A percentile compares a stretch with the other conserved stretches of the same genome.
Conservation (phyloP, 306 rosid genomes). For the Casuarina equisetifolia region DNA sequence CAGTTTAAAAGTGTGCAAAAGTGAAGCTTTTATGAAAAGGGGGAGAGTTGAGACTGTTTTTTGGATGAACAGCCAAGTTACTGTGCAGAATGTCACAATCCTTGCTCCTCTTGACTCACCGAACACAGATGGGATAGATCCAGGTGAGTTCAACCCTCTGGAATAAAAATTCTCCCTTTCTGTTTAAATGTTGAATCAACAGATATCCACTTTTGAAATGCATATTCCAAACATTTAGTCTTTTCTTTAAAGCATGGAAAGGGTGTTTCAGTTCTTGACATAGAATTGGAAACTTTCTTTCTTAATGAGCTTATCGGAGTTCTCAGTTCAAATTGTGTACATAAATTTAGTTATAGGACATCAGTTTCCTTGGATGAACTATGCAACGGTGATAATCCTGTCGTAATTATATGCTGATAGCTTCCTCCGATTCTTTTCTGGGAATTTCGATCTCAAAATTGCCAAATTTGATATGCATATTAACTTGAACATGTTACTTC, state of each 20-base stretch:
- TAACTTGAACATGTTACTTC: neutral
- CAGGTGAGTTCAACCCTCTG: slow-evolving; percentile 49
- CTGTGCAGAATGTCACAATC: slow-evolving; percentile 58
- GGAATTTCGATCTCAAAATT: neutral
- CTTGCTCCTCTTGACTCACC: slow-evolving; percentile 74
- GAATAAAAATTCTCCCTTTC: slow-evolving; percentile 8
- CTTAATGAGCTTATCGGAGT: neutral
- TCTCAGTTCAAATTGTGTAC: neutral
- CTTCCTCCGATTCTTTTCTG: neutral
- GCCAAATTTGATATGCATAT: neutral
- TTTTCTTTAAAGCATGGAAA: neutral
- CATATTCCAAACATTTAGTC: slow-evolving; percentile 5
- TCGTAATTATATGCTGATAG: neutral
- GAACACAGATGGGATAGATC: slow-evolving; percentile 79
- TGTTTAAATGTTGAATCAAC: neutral
- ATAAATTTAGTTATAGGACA: neutral
- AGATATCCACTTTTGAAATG: slow-evolving; percentile 11
- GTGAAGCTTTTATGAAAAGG: slow-evolving; percentile 42
- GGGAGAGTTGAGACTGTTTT: slow-evolving; percentile 55
- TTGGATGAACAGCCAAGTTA: slow-evolving; percentile 69
- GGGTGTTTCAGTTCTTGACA: neutral
- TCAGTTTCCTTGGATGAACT: neutral
- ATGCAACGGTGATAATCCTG: neutral
- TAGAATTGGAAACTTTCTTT: neutral
- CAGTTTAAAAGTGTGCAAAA: slow-evolving; percentile 39